Base-by-base conservation (phyloP, 163 green algal species). In the Botryococcus braunii region DNA sequence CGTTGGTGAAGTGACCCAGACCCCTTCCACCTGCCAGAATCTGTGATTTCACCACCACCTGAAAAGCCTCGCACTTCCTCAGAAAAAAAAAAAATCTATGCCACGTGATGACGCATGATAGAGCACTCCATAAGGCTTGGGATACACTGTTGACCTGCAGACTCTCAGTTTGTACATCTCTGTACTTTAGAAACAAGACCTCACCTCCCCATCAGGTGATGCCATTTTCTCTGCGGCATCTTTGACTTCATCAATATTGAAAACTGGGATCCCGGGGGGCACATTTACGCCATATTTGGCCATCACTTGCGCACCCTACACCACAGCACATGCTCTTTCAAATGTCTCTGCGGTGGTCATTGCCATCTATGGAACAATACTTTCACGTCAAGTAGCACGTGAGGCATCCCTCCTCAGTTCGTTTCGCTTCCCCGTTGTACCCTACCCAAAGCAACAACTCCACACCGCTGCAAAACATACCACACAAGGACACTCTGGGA, bases 31-130 rank as follows among this genome's bases (percentile, higher is more conserved):
- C 94, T 3, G 94, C 94, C 40, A 98, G 81, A 58, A 99, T 94
- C 71, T 98, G 92, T 55, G 76, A 89, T 80, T 99, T 99, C 29
- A 99, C 57, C 35, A 99, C 94, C 1, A 99, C 83, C 87, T 98
- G 79, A 39, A 34, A 27, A 58, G 29, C 4, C n/a, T 17, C 34
- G 55, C 13, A 35, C 34, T n/a, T 38, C 9, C 23, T 62, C 55
- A 62, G 25, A 21, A 62, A 25, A 35, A 27, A 27, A 38, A 27
- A 62, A 27, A 62, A 62, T 21, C 25, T 55, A 55, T 17, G 17
- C 46, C 46, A n/a, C n/a, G n/a, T n/a, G n/a, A n/a, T n/a, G n/a
- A n/a, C n/a, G n/a, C n/a, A n/a, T n/a, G n/a, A n/a, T n/a, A n/a
- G n/a, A n/a, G n/a, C n/a, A n/a, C n/a, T n/a, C n/a, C n/a, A n/a